Evolutionary conservation across 192 early-diverging fungal species (phyloP), one percentile per base, ranked within the genome.

Genomic region (Funneliformis mosseae): DNA sequence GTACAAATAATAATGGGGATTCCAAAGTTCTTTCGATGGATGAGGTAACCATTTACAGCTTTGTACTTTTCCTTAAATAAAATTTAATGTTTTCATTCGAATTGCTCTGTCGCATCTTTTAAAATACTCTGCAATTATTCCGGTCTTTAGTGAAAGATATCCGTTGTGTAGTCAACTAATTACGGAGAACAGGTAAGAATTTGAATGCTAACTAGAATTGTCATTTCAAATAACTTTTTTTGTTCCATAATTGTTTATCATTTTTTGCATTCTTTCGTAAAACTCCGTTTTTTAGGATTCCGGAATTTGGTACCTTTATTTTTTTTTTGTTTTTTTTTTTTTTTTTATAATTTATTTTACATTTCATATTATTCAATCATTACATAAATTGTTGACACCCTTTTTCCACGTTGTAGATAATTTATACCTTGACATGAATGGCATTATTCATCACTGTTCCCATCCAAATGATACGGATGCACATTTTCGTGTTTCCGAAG

Each of bases 351-450:
- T 39, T 21, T 0, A 39, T 39, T 33, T 69, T 39, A 14, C 18
- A 2, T 2, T 21, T 11, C 5, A 69, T 18, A 69, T 21, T 69
- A n/a, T n/a, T n/a, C n/a, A 39, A 33, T 33, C n/a, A 21, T 69
- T n/a, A 0, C 8, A 21, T 42, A 16, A 21, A 39, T 28, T 69
- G 10, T 69, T n/a, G 8, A 69, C 67, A 42, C 21, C 27, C 25
- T 85, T n/a, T n/a, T n/a, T n/a, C n/a, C n/a, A n/a, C n/a, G n/a
- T n/a, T 76, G 74, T 88, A 90, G 97, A 98, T 87, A 98, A 98
- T 82, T 88, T 99, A 64, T 99, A 99, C 80, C 88, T 99, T 88
- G 97, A 99, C 81, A 97, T 99, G 97, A 99, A 99, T 83, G 98
- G 98, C 43, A 97, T 99, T 76, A 95, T 99, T 84, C 98, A 98